phyloP scores from a whole-genome alignment of 495 filamentous ascomycete species.

The Lophiotrema nucula region DNA sequence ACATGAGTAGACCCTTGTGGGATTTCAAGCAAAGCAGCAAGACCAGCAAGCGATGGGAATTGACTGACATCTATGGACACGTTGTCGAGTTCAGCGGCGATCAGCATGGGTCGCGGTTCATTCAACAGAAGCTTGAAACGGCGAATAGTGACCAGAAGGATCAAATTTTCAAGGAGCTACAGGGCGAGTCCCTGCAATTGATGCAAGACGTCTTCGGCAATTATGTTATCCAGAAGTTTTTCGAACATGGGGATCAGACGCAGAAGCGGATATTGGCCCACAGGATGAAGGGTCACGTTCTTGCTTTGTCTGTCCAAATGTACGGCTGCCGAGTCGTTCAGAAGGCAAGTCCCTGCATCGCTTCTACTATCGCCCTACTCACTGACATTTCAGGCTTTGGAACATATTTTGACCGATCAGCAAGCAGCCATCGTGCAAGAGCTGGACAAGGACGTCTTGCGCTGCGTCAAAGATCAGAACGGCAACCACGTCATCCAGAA shows the following conservation, averaged over 20 bases:
- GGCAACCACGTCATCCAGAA: conserved; percentile 98
- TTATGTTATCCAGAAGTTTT: conserved; percentile 97
- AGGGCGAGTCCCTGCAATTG: conserved; percentile 75
- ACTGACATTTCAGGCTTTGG: conserved; percentile 65
- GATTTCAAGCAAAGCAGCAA: conserved; percentile 77
- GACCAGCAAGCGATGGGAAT: conserved; percentile 74
- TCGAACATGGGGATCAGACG: conserved; percentile 90
- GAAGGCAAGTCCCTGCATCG: conserved; percentile 55
- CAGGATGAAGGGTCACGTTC: conserved; percentile 81
- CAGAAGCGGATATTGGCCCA: conserved; percentile 86
- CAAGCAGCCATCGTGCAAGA: conserved; percentile 83
- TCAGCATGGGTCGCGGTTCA: conserved; percentile 92
- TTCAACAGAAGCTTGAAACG: conserved; percentile 89
- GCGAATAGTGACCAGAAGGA: conserved; percentile 98
- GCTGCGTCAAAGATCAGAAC: conserved; percentile 84
- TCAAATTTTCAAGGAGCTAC: conserved; percentile 84
- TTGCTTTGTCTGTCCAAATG: conserved; percentile 79
- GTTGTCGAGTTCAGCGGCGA: conserved; percentile 95
- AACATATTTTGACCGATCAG: conserved; percentile 87
- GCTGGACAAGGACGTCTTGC: conserved; percentile 72
- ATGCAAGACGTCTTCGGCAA: conserved; percentile 98
- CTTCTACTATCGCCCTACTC: conserved; percentile 25
- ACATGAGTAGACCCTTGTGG: conserved; percentile 71
- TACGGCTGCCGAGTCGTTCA: conserved; percentile 97
- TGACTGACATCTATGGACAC: conserved; percentile 88